Percentiles rank a stretch among this genome's conserved stretches.
Evolutionary conservation across 345 rosid species (phyloP).

Genomic region (Salix suchowensis): DNA sequence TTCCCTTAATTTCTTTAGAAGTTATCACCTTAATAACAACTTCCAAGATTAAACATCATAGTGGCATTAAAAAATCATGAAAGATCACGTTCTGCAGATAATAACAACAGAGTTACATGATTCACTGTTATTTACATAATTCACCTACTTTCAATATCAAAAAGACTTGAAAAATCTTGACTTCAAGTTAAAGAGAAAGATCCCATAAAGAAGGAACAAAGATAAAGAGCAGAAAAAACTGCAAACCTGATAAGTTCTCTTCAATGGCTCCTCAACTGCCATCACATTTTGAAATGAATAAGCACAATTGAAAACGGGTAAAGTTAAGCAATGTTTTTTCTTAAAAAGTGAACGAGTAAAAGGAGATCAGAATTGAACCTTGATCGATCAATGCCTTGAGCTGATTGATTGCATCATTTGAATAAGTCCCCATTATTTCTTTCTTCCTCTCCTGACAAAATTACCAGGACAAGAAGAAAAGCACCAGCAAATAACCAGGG

Average conservation of each 20-base stretch:
- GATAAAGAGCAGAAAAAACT: neutral
- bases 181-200: constrained; percentile 11
- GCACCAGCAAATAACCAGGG: neutral
- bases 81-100: neutral
- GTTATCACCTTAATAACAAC: neutral
- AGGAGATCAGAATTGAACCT: constrained; percentile 23
- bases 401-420: constrained; percentile 50
- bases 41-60: neutral
- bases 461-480: neutral
- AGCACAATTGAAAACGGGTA: neutral
- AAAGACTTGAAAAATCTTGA: neutral
- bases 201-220: constrained; percentile 7
- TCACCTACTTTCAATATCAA: neutral
- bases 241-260: constrained; percentile 52
- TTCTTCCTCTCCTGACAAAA: neutral
- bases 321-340: neutral
- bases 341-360: neutral
- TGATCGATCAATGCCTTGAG: constrained; percentile 48
- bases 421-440: constrained; percentile 34
- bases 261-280: constrained; percentile 61
- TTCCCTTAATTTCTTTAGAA: neutral
- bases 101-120: neutral
- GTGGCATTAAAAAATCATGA: neutral
- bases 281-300: constrained; percentile 11
- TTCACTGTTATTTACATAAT: neutral